phyloP scores from a whole-genome alignment of 352 stramenopile genomes.

The Globisporangium polare region DNA sequence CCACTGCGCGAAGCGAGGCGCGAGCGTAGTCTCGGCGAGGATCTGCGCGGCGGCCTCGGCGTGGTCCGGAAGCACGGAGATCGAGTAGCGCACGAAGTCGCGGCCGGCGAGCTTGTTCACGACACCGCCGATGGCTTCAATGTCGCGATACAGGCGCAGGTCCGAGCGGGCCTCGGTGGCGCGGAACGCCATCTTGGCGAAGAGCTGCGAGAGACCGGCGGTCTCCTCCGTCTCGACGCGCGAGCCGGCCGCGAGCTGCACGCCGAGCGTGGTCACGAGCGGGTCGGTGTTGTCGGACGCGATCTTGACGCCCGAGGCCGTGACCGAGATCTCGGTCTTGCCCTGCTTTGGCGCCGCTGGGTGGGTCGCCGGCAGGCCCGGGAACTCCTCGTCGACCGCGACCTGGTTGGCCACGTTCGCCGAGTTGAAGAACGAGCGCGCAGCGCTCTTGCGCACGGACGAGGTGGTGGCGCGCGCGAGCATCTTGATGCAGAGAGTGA shows the following conservation, averaged over 20 bases:
- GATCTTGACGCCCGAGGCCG: slow-evolving; percentile 52
- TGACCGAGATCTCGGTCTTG: slow-evolving; percentile 30
- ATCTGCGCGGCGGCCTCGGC: slow-evolving; percentile 64
- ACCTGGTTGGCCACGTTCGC: slow-evolving; percentile 55
- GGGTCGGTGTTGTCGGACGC: slow-evolving; percentile 47
- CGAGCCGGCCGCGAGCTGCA: slow-evolving; percentile 58
- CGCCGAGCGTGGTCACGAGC: slow-evolving; percentile 53
- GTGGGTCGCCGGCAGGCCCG: slow-evolving; percentile 33
- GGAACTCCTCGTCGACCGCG: slow-evolving; percentile 61
- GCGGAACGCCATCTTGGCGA: slow-evolving; percentile 83
- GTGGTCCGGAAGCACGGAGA: slow-evolving; percentile 71
- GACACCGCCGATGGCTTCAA: slow-evolving; percentile 74
- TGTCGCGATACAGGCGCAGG: slow-evolving; percentile 76
- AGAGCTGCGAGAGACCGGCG: slow-evolving; percentile 72
- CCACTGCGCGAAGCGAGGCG: slow-evolving; percentile 74
- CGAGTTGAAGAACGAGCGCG: slow-evolving; percentile 65
- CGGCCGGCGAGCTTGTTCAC: slow-evolving; percentile 54
- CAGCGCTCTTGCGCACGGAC: slow-evolving; percentile 20
- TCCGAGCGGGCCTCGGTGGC: slow-evolving; percentile 69
- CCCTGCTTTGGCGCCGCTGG: slow-evolving; percentile 32
- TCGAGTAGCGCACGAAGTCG: slow-evolving; percentile 76
- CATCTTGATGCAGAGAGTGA: slow-evolving; percentile 12
- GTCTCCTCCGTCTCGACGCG: slow-evolving; percentile 69
- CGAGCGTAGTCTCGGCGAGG: slow-evolving; percentile 73
- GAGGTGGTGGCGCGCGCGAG: slow-evolving; percentile 33